Base-by-base conservation (phyloP, 2,329 filamentous ascomycete genomes). In the Seiridium unicorne region DNA sequence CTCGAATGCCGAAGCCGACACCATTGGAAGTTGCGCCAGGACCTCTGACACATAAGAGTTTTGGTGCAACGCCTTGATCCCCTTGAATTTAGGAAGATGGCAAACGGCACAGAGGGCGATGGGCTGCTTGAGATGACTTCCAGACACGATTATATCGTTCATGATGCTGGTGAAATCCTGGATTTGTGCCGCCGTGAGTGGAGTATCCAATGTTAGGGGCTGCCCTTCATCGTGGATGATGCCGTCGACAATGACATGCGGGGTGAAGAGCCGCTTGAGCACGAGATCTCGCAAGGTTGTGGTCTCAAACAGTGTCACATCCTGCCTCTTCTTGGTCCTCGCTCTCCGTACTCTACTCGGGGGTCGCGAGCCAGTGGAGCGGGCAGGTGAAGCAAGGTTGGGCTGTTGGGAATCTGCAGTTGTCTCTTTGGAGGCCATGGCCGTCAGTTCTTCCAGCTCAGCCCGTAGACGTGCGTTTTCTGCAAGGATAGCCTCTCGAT, bases 21-120 rank as follows among this genome's bases (percentile, higher is more conserved):
- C 51, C 4, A 57, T 57, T 3, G 59, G 59, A n/a, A 58, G 51
- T 53, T 57, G 61, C 13, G 56, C 51, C 53, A 60, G 26, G 32
- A 63, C 47, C 40, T 61, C 57, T 26, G 59, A 59, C 4, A 63
- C 42, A 44, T 61, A 63, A n/a, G 61, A 55, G 32, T 35, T 57
- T 32, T 57, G 60, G 11, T 40, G 49, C 13, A 53, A 42, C 31
- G 11, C 31, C 11, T 57, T 59, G 18, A 51, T 54, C 8, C 51
- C 60, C 35, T 62, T 62, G 51, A 63, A 61, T 48, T 63, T 61
- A 40, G 61, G 61, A 34, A 59, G 53, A 42, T 61, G 60, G 36
- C 61, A 63, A 4, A 63, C 61, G 5, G 61, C 61, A 40, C 61
- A 63, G 3, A 63, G 51, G 5, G 59, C 57, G 26, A 63, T 58